Evolutionary conservation across 306 rosid species (phyloP), one percentile per base, ranked within the genome.

Genomic region (Medicago lupulina): DNA sequence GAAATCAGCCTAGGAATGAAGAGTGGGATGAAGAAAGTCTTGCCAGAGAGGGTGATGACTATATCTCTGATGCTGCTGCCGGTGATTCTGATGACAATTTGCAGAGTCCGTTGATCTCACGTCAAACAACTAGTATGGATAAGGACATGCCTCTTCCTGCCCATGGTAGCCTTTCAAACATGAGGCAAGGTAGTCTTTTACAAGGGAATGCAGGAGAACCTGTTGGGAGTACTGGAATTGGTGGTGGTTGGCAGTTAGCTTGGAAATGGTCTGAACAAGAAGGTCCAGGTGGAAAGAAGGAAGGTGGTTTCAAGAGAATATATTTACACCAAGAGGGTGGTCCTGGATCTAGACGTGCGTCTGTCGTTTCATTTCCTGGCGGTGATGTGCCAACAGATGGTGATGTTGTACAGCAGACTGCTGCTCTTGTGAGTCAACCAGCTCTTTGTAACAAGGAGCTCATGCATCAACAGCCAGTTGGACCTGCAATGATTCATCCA

Each of bases 211-310:
- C 85, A 34, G 96, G 91, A 18, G 97, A 89, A 15, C 85, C 85
- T 60, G 85, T 53, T 31, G 89, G 97, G 60, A 87, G 96, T 86
- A 82, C 90, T 38, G 96, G 88, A 73, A 94, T 94, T 81, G 98
- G 98, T 67, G 96, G 97, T 18, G 97, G 98, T 70, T 94, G 98
- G 98, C 98, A 94, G 82, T 85, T 94, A 70, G 97, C 98, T 15
- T 94, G 96, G 96, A 91, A 91, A 84, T 94, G 97, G 98, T 51
- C 96, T 8, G 98, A 90, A 83, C 87, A 78, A 72, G 97, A 88
- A 74, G 92, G 89, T 46, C 70, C 81, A 16, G 94, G 87, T 86
- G 98, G 98, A 74, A 86, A 83, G 46, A 91, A 85, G 76, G 94
- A 91, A 82, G 94, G 91, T 71, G 93, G 91, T 17, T 94, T 91